Percentiles rank a stretch among this genome's conserved stretches.
These are phyloP conservation scores for Trypethelium eluteriae DNA, from an alignment of 495 filamentous ascomycete species.

Conservation along the genomic window DNA sequence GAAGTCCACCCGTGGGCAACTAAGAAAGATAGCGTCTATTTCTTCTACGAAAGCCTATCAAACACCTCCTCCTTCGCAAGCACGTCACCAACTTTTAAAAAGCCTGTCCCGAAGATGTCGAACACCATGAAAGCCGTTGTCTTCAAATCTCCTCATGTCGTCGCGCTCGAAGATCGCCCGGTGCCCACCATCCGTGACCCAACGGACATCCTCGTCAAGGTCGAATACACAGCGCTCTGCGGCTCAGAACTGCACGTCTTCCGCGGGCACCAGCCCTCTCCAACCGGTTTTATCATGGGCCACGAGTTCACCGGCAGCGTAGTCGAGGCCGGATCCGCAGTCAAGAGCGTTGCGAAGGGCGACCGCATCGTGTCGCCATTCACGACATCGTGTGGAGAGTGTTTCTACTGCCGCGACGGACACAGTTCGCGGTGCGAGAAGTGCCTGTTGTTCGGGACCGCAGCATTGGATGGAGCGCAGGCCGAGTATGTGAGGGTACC, in stretches of 20 bases:
- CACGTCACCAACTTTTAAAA: too few species aligned
- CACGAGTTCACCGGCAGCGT: conserved; percentile 80
- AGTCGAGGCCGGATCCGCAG: conserved; percentile 55
- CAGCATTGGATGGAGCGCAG: conserved; percentile 73
- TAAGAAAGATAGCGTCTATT: too few species aligned
- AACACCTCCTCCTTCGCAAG: too few species aligned
- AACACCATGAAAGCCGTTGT: conserved; percentile 62
- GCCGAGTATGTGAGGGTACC: conserved; percentile 87
- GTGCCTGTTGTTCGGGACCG: conserved; percentile 64
- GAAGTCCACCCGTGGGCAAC: background rate
- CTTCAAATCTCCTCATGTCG: conserved; percentile 48
- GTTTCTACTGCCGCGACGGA: conserved; percentile 83
- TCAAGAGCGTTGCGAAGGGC: conserved; percentile 63
- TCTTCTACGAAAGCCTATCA: too few species aligned
- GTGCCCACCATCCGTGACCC: conserved; percentile 60
- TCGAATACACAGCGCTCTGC: conserved; percentile 78
- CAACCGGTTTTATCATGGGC: conserved; percentile 63
- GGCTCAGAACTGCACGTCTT: conserved; percentile 90
- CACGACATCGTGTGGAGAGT: conserved; percentile 51
- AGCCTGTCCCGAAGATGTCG: conserved; percentile 26
- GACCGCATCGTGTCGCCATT: conserved; percentile 58
- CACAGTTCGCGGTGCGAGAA: conserved; percentile 79
- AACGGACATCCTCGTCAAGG: conserved; percentile 77
- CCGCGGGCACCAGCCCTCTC: conserved; percentile 65
- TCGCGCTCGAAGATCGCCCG: conserved; percentile 57